These are phyloP conservation scores for Capronia coronata DNA, from an alignment of 2,329 filamentous ascomycete genomes.

Conservation along the genomic window DNA sequence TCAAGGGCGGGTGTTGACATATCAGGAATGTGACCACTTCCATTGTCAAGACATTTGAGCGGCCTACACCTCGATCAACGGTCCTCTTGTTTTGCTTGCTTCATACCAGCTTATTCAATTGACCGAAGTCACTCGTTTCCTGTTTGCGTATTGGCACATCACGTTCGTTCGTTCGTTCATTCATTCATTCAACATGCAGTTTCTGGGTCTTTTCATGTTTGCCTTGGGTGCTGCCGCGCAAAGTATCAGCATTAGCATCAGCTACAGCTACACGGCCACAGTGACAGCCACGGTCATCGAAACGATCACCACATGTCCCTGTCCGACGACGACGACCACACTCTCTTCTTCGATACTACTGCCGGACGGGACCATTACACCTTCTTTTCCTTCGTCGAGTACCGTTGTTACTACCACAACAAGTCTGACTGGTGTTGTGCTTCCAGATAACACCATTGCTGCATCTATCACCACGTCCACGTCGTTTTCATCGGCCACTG, in stretches of 20 bases:
- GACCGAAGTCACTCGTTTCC: conserved; percentile 19
- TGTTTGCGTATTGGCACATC: not conserved
- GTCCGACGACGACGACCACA: conserved; percentile 3
- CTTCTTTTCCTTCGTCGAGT: conserved; percentile 1
- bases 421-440: conserved; percentile 3
- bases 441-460: conserved; percentile 2
- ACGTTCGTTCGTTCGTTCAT: conserved; percentile 3
- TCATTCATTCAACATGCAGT: conserved; percentile 14
- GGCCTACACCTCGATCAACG: not conserved
- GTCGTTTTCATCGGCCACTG: not conserved
- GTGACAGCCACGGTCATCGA: conserved; percentile 13
- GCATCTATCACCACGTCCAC: not conserved
- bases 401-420: not conserved
- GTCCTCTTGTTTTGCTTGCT: not conserved
- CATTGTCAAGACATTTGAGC: not conserved
- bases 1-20: conserved; percentile 4
- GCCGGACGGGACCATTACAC: conserved; percentile 3
- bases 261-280: conserved; percentile 16
- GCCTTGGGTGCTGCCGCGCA: conserved; percentile 10
- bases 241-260: conserved; percentile 7
- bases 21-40: conserved; percentile 10
- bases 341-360: conserved; percentile 7
- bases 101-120: not conserved
- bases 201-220: conserved; percentile 6
- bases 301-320: conserved; percentile 19